These are phyloP conservation scores for Clonostachys sp. DNA, from an alignment of 2,329 filamentous ascomycete species.

Conservation along the genomic window DNA sequence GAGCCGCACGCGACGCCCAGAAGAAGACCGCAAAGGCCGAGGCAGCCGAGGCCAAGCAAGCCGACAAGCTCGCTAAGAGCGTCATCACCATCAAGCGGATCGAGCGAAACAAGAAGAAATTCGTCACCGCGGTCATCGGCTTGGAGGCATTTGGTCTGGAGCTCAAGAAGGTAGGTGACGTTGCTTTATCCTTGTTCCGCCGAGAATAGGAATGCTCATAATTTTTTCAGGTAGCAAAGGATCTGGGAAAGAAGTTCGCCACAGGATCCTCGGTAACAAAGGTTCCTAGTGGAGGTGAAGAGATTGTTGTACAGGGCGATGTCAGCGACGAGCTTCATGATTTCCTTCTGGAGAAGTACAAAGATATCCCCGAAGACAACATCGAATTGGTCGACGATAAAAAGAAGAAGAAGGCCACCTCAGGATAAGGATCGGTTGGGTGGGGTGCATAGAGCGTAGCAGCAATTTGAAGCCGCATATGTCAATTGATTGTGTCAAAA, in stretches of 20 bases:
- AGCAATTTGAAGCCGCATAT: background rate
- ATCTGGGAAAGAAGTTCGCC: constrained; percentile 97
- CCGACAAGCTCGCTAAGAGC: constrained; percentile 75
- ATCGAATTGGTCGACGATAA: constrained; percentile 94
- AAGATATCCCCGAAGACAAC: constrained; percentile 89
- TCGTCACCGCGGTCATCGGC: constrained; percentile 86
- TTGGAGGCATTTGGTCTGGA: constrained; percentile 89
- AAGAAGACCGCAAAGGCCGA: constrained; percentile 97
- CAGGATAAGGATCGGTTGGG: background rate
- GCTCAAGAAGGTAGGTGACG: constrained; percentile 67
- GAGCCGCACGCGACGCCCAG: constrained; percentile 89
- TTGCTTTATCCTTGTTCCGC: background rate
- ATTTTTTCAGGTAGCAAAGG: constrained; percentile 66
- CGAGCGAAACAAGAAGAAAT: constrained; percentile 97
- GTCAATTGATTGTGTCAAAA: background rate
- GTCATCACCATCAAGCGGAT: constrained; percentile 92
- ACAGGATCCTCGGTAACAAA: constrained; percentile 93
- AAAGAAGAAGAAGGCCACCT: constrained; percentile 64
- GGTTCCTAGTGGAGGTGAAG: constrained; percentile 78
- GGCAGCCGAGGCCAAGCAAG: constrained; percentile 76
- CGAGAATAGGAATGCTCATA: background rate
- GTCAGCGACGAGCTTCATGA: constrained; percentile 92
- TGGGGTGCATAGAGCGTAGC: no score
- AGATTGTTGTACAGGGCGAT: constrained; percentile 97
- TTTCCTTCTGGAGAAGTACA: constrained; percentile 84